Percentiles rank a stretch among this genome's conserved stretches.
These are phyloP conservation scores for Brettanomyces naardenensis DNA, from an alignment of 805 yeast genomes.

Conservation along the genomic window DNA sequence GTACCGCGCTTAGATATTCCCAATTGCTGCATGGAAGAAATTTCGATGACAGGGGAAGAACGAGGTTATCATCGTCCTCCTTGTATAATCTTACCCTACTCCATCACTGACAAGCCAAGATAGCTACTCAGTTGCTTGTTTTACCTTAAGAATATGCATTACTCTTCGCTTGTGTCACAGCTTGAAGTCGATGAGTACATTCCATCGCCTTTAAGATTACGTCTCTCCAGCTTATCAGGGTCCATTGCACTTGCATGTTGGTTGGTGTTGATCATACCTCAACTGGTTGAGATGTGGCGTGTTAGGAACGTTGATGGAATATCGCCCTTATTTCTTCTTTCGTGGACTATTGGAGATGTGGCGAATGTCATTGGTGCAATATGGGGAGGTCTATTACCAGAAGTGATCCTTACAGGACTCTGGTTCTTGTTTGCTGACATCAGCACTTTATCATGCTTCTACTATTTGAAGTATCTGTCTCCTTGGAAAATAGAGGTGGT, in stretches of 20 bases:
- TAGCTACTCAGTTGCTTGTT: too few species aligned
- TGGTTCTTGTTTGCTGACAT: conserved; percentile 76
- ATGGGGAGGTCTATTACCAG: conserved; percentile 64
- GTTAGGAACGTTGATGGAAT: conserved; percentile 70
- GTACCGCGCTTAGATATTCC: conserved; percentile 1
- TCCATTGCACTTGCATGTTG: conserved; percentile 72
- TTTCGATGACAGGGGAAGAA: background rate
- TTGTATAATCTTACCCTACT: background rate
- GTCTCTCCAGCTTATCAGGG: conserved; percentile 58
- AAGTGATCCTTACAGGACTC: conserved; percentile 58
- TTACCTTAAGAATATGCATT: too few species aligned
- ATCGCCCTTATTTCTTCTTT: conserved; percentile 54
- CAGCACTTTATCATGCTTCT: conserved; percentile 48
- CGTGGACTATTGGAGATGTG: conserved; percentile 70
- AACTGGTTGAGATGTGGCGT: conserved; percentile 74
- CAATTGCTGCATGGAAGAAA: too few species aligned
- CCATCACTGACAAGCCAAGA: too few species aligned
- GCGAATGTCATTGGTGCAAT: conserved; percentile 60
- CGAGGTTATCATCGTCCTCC: background rate
- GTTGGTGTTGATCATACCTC: conserved; percentile 71
- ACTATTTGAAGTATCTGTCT: conserved; percentile 48
- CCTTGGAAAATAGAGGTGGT: conserved; percentile 7
- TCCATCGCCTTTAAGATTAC: conserved; percentile 29
- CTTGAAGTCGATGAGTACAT: too few species aligned
- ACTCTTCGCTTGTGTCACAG: too few species aligned